Conservation (phyloP, 2,329 filamentous ascomycete species). For the Aspergillus fructus region DNA sequence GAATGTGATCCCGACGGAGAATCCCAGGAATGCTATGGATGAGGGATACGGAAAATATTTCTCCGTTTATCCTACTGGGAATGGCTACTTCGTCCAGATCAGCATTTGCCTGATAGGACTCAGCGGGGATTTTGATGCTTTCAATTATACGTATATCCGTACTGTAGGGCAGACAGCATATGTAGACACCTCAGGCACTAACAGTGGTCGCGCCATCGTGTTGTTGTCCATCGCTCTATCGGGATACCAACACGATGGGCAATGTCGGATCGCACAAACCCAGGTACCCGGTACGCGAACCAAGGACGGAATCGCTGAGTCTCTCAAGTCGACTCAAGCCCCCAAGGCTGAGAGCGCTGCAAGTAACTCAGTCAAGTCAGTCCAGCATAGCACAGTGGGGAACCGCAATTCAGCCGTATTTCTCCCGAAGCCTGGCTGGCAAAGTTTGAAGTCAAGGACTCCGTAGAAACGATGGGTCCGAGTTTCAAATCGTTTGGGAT, state of each 20-base stretch:
- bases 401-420: not conserved
- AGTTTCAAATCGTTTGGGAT: not conserved
- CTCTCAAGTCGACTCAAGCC: not conserved
- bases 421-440: too few relatives aligned
- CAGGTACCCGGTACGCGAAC: not conserved
- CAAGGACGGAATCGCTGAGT: not conserved
- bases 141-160: not conserved
- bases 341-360: not conserved
- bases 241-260: not conserved
- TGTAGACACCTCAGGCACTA: not conserved
- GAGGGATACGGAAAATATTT: slow-evolving; percentile 17
- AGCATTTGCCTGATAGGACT: not conserved
- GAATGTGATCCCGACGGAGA: slow-evolving; percentile 8
- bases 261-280: not conserved
- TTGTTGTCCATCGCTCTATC: not conserved
- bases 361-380: not conserved
- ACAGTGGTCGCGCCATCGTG: not conserved
- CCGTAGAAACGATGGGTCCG: not conserved
- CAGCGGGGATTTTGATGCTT: not conserved
- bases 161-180: not conserved
- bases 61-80: slow-evolving; percentile 17
- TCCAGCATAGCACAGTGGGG: not conserved
- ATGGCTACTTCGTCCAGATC: not conserved
- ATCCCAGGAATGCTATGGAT: not conserved
- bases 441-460: too few relatives aligned